Conservation (phyloP, 2,329 filamentous ascomycete genomes). For the Coniella lustricola region DNA sequence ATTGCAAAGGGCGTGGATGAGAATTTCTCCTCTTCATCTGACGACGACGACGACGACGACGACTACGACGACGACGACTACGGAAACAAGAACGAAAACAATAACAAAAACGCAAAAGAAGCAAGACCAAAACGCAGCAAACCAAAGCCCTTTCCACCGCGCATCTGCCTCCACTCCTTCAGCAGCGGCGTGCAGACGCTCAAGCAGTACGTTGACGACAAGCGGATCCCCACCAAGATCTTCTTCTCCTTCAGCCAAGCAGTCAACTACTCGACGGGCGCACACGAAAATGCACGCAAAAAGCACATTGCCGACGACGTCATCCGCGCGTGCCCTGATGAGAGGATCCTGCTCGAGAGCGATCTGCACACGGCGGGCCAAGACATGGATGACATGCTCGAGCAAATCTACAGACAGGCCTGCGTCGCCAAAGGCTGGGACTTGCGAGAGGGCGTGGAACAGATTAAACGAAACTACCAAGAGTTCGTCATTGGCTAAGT, state of each 20-base stretch:
- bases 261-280: conserved; percentile 65
- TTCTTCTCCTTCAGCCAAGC: conserved; percentile 84
- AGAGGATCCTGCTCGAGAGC: conserved; percentile 79
- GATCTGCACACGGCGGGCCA: conserved; percentile 79
- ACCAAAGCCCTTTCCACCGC: conserved; percentile 66
- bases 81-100: conserved; percentile 13
- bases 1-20: conserved; percentile 39
- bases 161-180: conserved; percentile 91
- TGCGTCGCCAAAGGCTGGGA: conserved; percentile 74
- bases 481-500: conserved; percentile 62
- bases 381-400: conserved; percentile 70
- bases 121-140: conserved; percentile 16
- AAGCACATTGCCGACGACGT: conserved; percentile 42
- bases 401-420: conserved; percentile 67
- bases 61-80: not conserved
- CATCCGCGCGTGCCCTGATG: conserved; percentile 66
- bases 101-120: conserved; percentile 3
- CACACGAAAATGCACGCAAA: conserved; percentile 37
- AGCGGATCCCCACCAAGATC: conserved; percentile 64
- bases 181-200: conserved; percentile 70
- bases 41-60: conserved; percentile 17
- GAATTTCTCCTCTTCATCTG: conserved; percentile 31
- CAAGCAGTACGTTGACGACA: conserved; percentile 68
- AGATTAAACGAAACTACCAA: conserved; percentile 67
- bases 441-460: conserved; percentile 61